phyloP scores from a whole-genome alignment of 208 protist genomes.

The Leishmania martiniquensis region DNA sequence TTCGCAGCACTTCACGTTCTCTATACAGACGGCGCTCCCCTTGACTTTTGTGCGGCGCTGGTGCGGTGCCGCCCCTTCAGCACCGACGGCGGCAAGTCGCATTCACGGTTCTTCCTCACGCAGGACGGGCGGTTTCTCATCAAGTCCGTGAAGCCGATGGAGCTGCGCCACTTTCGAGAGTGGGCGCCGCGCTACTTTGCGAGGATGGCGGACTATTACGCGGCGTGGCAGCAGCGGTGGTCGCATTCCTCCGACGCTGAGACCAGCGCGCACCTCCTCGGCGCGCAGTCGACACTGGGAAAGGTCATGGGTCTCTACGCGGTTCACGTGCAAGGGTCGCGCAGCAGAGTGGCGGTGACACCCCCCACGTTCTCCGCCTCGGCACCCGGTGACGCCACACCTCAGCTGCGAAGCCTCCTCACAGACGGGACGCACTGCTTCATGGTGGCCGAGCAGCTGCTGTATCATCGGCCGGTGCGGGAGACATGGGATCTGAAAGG shows the following conservation, averaged over 20 bases:
- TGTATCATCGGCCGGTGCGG: slow-evolving; percentile 14
- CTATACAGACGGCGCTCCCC: slow-evolving; percentile 41
- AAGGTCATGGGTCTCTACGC: slow-evolving; percentile 39
- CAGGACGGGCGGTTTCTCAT: slow-evolving; percentile 69
- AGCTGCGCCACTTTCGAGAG: slow-evolving; percentile 71
- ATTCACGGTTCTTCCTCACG: slow-evolving; percentile 68
- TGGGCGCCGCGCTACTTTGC: slow-evolving; percentile 62
- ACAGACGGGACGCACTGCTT: slow-evolving; percentile 55
- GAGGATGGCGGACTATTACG: slow-evolving; percentile 45
- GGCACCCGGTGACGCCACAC: not conserved
- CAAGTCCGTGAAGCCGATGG: slow-evolving; percentile 75
- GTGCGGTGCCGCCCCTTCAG: slow-evolving; percentile 49
- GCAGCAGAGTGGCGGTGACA: not conserved
- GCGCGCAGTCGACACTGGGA: slow-evolving; percentile 19
- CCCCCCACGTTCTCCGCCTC: not conserved
- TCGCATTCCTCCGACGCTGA: slow-evolving; percentile 1
- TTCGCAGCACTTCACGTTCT: slow-evolving; percentile 67
- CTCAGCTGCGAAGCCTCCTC: slow-evolving; percentile 7
- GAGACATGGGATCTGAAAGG: slow-evolving; percentile 82
- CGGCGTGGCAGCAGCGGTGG: slow-evolving; percentile 6
- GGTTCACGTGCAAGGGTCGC: slow-evolving; percentile 25
- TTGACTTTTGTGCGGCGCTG: slow-evolving; percentile 52
- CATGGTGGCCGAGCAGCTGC: slow-evolving; percentile 72
- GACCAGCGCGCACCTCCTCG: not conserved
- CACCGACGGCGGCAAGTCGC: slow-evolving; percentile 75